These are phyloP conservation scores for Trichoderma gracile DNA, from an alignment of 2,329 filamentous ascomycete genomes.

Conservation along the genomic window DNA sequence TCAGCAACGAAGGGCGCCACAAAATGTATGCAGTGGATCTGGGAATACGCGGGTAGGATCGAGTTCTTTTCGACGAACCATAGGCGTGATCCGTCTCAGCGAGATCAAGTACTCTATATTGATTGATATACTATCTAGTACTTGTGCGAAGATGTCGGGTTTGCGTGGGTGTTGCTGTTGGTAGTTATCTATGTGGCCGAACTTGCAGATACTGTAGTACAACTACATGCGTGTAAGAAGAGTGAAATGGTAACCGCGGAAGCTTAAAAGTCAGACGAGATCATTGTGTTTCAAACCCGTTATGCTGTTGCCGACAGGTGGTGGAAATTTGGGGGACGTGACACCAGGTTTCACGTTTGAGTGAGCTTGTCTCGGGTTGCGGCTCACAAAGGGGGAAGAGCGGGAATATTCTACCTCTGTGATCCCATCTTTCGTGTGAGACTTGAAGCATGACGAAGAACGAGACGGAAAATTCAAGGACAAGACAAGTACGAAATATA, in stretches of 20 bases:
- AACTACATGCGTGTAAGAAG: too few relatives aligned
- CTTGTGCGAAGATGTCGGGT: too few relatives aligned
- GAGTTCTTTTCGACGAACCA: not conserved
- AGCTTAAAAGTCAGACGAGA: not conserved
- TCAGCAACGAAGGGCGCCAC: not conserved
- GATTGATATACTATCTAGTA: too few relatives aligned
- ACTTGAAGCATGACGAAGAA: not conserved
- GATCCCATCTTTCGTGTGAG: not conserved
- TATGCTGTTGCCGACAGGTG: too few relatives aligned
- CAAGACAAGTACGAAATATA: too few relatives aligned
- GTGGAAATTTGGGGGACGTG: conserved; percentile 22
- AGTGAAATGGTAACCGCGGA: too few relatives aligned
- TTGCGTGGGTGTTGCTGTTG: too few relatives aligned
- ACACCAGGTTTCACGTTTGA: conserved; percentile 21
- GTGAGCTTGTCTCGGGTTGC: conserved; percentile 19
- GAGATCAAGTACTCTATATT: too few relatives aligned
- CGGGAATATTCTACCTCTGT: conserved; percentile 1
- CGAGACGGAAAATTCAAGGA: too few relatives aligned
- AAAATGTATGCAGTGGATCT: conserved; percentile 14
- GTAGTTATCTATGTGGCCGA: too few relatives aligned
- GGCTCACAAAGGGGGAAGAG: not conserved
- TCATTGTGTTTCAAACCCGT: conserved; percentile 8
- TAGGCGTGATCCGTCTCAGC: not conserved
- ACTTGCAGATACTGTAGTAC: too few relatives aligned
- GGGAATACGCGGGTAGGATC: not conserved